These are phyloP conservation scores for Populus deltoides DNA, from an alignment of 345 rosid species.

Conservation along the genomic window DNA sequence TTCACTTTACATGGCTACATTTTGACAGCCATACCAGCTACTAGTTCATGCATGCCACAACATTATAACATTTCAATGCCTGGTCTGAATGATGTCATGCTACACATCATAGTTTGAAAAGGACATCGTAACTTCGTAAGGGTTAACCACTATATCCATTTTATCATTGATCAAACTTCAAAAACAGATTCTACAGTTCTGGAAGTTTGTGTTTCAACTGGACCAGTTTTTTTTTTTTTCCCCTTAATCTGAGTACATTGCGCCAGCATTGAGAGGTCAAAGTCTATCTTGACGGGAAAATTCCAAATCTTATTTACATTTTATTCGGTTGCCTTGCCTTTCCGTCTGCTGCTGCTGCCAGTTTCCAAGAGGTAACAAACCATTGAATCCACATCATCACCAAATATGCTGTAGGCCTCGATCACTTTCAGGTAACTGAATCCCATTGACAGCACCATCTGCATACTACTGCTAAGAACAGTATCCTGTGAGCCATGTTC, in stretches of 20 bases:
- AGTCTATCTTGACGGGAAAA: not conserved
- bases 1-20: not conserved
- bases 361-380: constrained; percentile 87
- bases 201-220: not conserved
- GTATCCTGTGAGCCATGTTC: constrained; percentile 31
- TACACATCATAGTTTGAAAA: not conserved
- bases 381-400: constrained; percentile 93
- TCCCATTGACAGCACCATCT: constrained; percentile 86
- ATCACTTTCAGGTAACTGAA: constrained; percentile 82
- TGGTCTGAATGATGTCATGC: not conserved
- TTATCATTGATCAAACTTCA: not conserved
- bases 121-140: not conserved
- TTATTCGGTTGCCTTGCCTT: constrained; percentile 87
- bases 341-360: constrained; percentile 62
- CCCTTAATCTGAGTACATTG: not conserved
- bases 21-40: not conserved
- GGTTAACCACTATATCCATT: not conserved
- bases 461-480: constrained; percentile 64
- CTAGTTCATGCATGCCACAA: not conserved
- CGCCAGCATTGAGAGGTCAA: not conserved
- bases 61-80: not conserved
- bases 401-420: constrained; percentile 92
- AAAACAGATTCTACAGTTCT: not conserved
- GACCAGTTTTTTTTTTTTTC: not conserved
- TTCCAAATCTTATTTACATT: not conserved